Evolutionary conservation across 495 filamentous ascomycete genomes (phyloP).

Genomic region (Neurospora africana): DNA sequence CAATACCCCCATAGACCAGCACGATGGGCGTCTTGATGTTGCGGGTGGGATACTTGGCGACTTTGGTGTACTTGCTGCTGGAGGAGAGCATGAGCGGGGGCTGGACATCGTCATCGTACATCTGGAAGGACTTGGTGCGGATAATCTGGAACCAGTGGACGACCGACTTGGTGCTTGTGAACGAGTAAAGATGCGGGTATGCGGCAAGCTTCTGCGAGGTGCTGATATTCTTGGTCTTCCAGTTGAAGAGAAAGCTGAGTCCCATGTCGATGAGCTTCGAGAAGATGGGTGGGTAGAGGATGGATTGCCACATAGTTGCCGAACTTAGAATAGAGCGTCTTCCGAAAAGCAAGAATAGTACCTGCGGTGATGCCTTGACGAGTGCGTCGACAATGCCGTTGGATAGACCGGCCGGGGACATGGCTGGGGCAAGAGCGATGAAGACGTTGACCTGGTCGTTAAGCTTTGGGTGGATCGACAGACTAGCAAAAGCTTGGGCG

Average conservation of each 20-base stretch:
- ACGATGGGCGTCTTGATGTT: conserved; percentile 97
- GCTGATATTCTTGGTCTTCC: conserved; percentile 78
- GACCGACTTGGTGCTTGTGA: conserved; percentile 87
- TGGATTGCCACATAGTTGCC: conserved; percentile 93
- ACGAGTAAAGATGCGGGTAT: conserved; percentile 95
- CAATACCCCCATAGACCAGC: conserved; percentile 82
- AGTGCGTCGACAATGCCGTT: conserved; percentile 85
- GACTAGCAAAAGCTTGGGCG: conserved; percentile 87
- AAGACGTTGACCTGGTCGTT: conserved; percentile 95
- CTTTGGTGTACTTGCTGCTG: conserved; percentile 55
- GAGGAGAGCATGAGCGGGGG: conserved; percentile 31
- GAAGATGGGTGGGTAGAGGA: conserved; percentile 92
- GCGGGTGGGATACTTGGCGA: conserved; percentile 88
- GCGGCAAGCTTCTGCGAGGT: conserved; percentile 85
- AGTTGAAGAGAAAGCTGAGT: conserved; percentile 76
- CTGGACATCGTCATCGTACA: conserved; percentile 92
- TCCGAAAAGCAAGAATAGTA: conserved; percentile 92
- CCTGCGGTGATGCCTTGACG: conserved; percentile 85
- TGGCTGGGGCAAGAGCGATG: conserved; percentile 92
- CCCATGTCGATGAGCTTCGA: conserved; percentile 78
- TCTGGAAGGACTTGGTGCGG: conserved; percentile 86
- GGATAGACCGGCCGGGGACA: conserved; percentile 84
- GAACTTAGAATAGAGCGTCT: conserved; percentile 84
- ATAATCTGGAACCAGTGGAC: conserved; percentile 99
- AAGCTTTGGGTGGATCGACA: conserved; percentile 86